Evolutionary conservation across 2,329 filamentous ascomycete genomes (phyloP).

Genomic region (Phaeosphaeria sp.): DNA sequence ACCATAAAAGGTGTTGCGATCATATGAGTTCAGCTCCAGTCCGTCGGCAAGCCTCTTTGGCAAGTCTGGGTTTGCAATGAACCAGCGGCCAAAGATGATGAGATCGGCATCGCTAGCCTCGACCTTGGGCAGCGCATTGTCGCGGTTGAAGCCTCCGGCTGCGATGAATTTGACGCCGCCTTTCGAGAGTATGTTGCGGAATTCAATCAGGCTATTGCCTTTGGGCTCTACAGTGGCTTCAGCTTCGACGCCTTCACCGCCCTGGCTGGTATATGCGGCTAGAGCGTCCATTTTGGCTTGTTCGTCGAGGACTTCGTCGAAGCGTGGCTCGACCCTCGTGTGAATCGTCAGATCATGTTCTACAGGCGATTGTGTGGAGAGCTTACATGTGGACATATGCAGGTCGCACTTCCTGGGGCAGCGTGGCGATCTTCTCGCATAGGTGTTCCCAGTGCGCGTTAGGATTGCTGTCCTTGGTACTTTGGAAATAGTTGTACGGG

Average conservation of each 20-base stretch:
- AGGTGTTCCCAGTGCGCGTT: constrained; percentile 55
- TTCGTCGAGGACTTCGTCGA: constrained; percentile 46
- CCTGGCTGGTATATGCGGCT: constrained; percentile 39
- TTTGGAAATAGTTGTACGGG: constrained; percentile 48
- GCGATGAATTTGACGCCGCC: constrained; percentile 62
- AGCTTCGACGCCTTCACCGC: constrained; percentile 35
- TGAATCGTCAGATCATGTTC: background rate
- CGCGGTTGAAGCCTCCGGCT: constrained; percentile 62
- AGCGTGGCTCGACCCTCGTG: constrained; percentile 45
- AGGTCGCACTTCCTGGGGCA: constrained; percentile 37
- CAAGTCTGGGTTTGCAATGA: constrained; percentile 57
- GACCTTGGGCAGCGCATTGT: constrained; percentile 59
- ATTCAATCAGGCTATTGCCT: constrained; percentile 37
- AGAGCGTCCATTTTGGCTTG: constrained; percentile 49
- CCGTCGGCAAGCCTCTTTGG: constrained; percentile 51
- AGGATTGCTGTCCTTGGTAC: constrained; percentile 54
- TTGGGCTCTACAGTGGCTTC: constrained; percentile 37
- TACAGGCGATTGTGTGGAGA: background rate
- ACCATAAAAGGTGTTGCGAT: constrained; percentile 56
- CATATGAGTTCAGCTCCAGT: constrained; percentile 48
- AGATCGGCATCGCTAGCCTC: constrained; percentile 50
- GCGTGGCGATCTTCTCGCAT: constrained; percentile 49
- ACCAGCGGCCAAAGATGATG: constrained; percentile 54
- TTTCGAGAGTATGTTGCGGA: constrained; percentile 56
- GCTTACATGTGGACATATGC: constrained; percentile 47